Base-by-base conservation (phyloP, 176 grass and related monocot genomes). In the Pontederia crassipes region DNA sequence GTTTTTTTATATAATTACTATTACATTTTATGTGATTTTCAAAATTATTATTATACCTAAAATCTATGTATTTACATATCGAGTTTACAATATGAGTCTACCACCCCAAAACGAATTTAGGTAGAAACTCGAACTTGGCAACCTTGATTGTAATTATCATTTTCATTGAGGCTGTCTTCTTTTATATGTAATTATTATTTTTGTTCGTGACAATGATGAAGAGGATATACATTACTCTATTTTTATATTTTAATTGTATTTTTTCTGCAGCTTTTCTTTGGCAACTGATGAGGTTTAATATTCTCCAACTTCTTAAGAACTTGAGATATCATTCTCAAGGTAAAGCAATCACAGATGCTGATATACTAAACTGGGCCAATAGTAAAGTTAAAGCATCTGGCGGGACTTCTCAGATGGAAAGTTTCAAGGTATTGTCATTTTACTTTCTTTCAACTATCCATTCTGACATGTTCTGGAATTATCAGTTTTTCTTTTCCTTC, bases 261-360 rank as follows among this genome's bases (percentile, higher is more conserved):
- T 52, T 76, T 49, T 71, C 64, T 40, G 4, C 67, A 98, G 93
- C 93, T 71, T 98, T 81, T 75, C 29, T 98, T 18, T 92, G 93
- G 93, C 93, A 88, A 79, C 73, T 98, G 57, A 98, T 98, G 93
- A 91, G 93, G 77, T 85, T 76, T 46, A 98, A 89, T 66, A 98
- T 98, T 74, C 74, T 98, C 58, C 87, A 98, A 15, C 72, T 98
- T 32, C 62, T 98, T 60, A 98, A 77, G 68, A 98, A 98, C 64
- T 74, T 98, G 82, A 92, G 93, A 76, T 82, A 45, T 60, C 87
- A 98, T 62, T 88, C 87, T 7, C 85, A 92, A 74, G 87, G 86
- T 57, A 98, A 89, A 78, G 87, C 83, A 74, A 98, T 98, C 32
- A 72, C 70, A 29, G 93, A 98, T 66, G 45, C 83, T 77, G 87